A percentile compares a stretch with the other conserved stretches of the same genome.
Conservation (phyloP, 345 rosid species). For the Nasturtium officinale region DNA sequence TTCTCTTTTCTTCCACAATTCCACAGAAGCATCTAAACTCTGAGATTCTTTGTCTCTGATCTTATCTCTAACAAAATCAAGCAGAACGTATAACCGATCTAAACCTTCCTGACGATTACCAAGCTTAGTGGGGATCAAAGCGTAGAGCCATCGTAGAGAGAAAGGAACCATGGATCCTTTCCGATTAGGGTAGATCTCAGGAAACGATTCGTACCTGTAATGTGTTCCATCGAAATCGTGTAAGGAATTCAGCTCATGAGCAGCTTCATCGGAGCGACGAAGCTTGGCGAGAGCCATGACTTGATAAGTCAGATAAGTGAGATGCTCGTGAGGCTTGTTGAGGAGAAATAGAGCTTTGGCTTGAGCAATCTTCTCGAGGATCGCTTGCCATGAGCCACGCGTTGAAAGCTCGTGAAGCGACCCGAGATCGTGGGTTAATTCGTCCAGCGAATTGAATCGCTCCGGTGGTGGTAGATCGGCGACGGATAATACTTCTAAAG, state of each 20-base stretch:
- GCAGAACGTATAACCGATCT: constrained; percentile 75
- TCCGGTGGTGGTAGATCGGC: constrained; percentile 53
- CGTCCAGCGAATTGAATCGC: constrained; percentile 62
- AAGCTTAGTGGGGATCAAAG: constrained; percentile 64
- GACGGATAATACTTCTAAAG: constrained; percentile 3
- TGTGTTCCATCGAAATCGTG: constrained; percentile 74
- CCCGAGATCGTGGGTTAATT: constrained; percentile 72
- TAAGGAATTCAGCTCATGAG: constrained; percentile 71
- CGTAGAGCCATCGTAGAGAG: constrained; percentile 80
- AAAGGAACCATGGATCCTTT: constrained; percentile 95
- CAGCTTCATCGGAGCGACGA: constrained; percentile 82
- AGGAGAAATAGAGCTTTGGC: constrained; percentile 69
- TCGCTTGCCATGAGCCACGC: constrained; percentile 87
- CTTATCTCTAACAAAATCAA: constrained; percentile 60
- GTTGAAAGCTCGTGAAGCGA: constrained; percentile 83
- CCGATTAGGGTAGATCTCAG: constrained; percentile 63
- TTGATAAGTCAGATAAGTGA: constrained; percentile 79
- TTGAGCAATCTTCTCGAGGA: constrained; percentile 69
- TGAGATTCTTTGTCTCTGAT: constrained; percentile 42
- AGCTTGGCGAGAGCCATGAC: constrained; percentile 79
- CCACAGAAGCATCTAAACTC: constrained; percentile 44
- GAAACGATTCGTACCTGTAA: constrained; percentile 78
- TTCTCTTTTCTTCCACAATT: constrained; percentile 72
- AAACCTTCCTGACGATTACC: constrained; percentile 68
- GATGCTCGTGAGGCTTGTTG: constrained; percentile 77